Evolutionary conservation across 2,329 filamentous ascomycete species (phyloP).

Genomic region (Coleophoma eucalyptorum): DNA sequence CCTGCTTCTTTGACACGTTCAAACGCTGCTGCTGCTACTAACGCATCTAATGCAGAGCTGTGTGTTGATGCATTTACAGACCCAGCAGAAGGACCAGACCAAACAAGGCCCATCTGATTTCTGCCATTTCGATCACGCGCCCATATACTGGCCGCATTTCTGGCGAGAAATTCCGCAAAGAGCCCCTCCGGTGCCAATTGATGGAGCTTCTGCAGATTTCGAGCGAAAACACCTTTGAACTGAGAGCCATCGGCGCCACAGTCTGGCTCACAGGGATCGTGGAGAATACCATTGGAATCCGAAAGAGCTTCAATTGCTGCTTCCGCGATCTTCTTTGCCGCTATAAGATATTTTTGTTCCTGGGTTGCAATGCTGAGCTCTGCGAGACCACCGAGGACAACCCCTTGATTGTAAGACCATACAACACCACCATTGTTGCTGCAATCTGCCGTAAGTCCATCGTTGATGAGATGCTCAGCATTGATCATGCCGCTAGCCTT

Average conservation of each 20-base stretch:
- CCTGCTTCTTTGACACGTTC: too few relatives aligned
- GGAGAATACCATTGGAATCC: slow-evolving; percentile 44
- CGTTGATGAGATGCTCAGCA: slow-evolving; percentile 43
- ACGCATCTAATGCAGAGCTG: slow-evolving; percentile 60
- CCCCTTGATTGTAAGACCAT: slow-evolving; percentile 58
- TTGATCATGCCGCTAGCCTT: slow-evolving; percentile 43
- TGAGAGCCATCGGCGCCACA: slow-evolving; percentile 49
- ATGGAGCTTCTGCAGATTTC: slow-evolving; percentile 55
- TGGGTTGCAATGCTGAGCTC: slow-evolving; percentile 52
- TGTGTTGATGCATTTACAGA: slow-evolving; percentile 52
- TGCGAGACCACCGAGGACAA: slow-evolving; percentile 53
- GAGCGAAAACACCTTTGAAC: slow-evolving; percentile 71
- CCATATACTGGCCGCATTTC: slow-evolving; percentile 68
- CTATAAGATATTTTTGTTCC: slow-evolving; percentile 30
- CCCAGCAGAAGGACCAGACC: slow-evolving; percentile 56
- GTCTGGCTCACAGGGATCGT: slow-evolving; percentile 48
- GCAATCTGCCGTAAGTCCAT: slow-evolving; percentile 44
- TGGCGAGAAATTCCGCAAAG: slow-evolving; percentile 51
- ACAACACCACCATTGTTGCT: slow-evolving; percentile 38
- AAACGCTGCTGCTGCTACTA: slow-evolving; percentile 52
- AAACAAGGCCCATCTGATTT: slow-evolving; percentile 55
- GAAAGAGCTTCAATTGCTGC: slow-evolving; percentile 45
- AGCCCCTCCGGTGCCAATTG: slow-evolving; percentile 40
- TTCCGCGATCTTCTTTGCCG: slow-evolving; percentile 47
- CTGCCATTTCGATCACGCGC: slow-evolving; percentile 43